A percentile compares a stretch with the other conserved stretches of the same genome.
These are phyloP conservation scores for Basidiobolus meristosporus DNA, from an alignment of 371 early-diverging fungal species.

Conservation along the genomic window DNA sequence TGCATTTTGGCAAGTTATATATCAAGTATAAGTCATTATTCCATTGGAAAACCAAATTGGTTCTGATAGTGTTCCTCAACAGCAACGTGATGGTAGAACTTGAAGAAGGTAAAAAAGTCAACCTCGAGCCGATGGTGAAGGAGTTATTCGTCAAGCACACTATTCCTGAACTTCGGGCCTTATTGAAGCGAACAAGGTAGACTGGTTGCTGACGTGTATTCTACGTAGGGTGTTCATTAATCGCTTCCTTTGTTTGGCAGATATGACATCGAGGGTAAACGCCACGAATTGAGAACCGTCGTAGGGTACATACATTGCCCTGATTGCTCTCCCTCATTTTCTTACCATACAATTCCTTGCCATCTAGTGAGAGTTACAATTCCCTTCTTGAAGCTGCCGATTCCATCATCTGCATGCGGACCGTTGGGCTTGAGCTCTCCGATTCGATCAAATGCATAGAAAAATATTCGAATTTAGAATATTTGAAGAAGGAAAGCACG, in stretches of 20 bases:
- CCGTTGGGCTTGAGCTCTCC: neutral
- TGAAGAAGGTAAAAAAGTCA: too few relatives aligned
- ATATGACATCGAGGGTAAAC: constrained; percentile 49
- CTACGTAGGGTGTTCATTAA: neutral
- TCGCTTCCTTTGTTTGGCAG: constrained; percentile 11
- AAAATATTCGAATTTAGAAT: neutral
- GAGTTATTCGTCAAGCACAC: constrained; percentile 19
- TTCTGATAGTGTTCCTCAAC: too few relatives aligned
- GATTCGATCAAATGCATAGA: neutral
- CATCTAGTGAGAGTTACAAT: constrained; percentile 55
- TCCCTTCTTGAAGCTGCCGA: constrained; percentile 74
- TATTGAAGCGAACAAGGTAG: constrained; percentile 20
- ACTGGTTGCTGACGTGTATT: neutral
- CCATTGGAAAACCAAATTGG: too few relatives aligned
- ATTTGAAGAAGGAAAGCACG: neutral
- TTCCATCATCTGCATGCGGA: constrained; percentile 52
- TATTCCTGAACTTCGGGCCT: constrained; percentile 18
- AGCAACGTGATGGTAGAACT: too few relatives aligned
- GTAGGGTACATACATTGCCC: constrained; percentile 43
- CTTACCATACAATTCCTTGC: neutral
- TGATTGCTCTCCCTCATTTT: neutral
- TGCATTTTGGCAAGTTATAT: too few relatives aligned
- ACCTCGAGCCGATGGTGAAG: constrained; percentile 9
- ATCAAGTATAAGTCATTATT: too few relatives aligned
- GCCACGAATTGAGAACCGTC: constrained; percentile 62